These are phyloP conservation scores for Trametes sanguinea DNA, from an alignment of 768 basidiomycete species.

Conservation along the genomic window DNA sequence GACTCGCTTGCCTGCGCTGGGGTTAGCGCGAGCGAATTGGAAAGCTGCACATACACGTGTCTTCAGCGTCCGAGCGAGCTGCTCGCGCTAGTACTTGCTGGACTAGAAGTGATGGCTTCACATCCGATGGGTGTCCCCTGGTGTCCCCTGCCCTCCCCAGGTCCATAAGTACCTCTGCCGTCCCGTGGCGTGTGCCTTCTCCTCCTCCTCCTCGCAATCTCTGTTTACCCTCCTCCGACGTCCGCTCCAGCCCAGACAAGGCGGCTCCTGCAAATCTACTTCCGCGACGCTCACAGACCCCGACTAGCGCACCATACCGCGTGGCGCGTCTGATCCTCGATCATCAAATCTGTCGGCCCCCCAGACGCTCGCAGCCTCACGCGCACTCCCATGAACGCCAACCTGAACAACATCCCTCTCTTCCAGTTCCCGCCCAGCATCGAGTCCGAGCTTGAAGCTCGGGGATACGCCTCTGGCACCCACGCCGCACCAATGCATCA, in stretches of 20 bases:
- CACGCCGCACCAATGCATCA: neutral
- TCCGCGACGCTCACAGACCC: neutral
- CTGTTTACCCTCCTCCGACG: neutral
- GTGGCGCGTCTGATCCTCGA: neutral
- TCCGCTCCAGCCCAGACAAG: too few relatives aligned
- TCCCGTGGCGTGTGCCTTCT: neutral
- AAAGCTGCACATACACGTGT: neutral
- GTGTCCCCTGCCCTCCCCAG: neutral
- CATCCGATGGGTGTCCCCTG: too few relatives aligned
- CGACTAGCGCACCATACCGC: neutral
- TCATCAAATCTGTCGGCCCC: too few relatives aligned
- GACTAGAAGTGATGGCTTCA: neutral
- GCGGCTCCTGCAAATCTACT: neutral
- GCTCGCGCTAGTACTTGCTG: neutral
- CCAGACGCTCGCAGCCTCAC: neutral
- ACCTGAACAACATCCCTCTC: constrained; percentile 13
- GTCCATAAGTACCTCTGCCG: neutral
- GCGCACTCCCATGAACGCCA: neutral
- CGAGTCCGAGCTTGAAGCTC: constrained; percentile 4
- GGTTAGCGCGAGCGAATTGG: neutral
- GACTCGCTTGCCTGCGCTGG: neutral
- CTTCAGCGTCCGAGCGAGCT: constrained; percentile 1
- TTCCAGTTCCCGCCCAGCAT: constrained; percentile 19
- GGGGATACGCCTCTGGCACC: neutral
- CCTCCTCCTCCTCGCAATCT: neutral